A percentile compares a stretch with the other conserved stretches of the same genome.
These are phyloP conservation scores for Myxozyma neotropica DNA, from an alignment of 805 yeast species.

Conservation along the genomic window DNA sequence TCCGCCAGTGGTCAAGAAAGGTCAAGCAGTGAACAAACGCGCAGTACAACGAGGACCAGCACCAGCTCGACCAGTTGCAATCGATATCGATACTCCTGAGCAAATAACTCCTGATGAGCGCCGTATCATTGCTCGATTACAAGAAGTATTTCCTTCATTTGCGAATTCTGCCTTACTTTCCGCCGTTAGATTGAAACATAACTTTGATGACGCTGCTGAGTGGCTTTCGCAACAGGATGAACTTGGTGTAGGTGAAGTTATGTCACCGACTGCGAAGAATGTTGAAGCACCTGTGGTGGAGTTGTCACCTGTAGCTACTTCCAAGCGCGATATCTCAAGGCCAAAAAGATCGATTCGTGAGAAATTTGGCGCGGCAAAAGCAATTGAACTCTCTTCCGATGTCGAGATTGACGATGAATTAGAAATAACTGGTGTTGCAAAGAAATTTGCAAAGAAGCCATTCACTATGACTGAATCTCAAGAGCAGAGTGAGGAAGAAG, in stretches of 20 bases:
- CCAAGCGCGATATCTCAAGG: constrained; percentile 41
- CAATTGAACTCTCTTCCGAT: constrained; percentile 21
- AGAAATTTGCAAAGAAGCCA: background rate
- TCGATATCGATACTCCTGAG: constrained; percentile 17
- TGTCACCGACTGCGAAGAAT: background rate
- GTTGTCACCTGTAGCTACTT: constrained; percentile 20
- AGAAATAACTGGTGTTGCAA: constrained; percentile 5
- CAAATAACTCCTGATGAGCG: constrained; percentile 16
- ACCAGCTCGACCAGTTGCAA: constrained; percentile 33
- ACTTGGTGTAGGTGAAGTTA: constrained; percentile 33
- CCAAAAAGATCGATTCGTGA: constrained; percentile 43
- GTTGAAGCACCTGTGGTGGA: background rate
- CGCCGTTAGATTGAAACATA: constrained; percentile 32
- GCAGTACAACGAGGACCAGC: constrained; percentile 31
- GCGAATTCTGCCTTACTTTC: constrained; percentile 14
- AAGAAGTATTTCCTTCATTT: constrained; percentile 28
- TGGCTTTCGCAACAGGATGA: constrained; percentile 42
- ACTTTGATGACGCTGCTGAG: constrained; percentile 43
- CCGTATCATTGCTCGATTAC: constrained; percentile 17
- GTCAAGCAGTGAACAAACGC: constrained; percentile 25
- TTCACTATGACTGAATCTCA: background rate
- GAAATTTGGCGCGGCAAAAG: constrained; percentile 38
- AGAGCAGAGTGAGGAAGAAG: constrained; percentile 18
- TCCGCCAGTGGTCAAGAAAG: constrained; percentile 1
- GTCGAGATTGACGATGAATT: constrained; percentile 13